Percentiles rank a stretch among this genome's conserved stretches.
Evolutionary conservation across 2,329 filamentous ascomycete genomes (phyloP).

Genomic region (Sporothrix dimorphospora): DNA sequence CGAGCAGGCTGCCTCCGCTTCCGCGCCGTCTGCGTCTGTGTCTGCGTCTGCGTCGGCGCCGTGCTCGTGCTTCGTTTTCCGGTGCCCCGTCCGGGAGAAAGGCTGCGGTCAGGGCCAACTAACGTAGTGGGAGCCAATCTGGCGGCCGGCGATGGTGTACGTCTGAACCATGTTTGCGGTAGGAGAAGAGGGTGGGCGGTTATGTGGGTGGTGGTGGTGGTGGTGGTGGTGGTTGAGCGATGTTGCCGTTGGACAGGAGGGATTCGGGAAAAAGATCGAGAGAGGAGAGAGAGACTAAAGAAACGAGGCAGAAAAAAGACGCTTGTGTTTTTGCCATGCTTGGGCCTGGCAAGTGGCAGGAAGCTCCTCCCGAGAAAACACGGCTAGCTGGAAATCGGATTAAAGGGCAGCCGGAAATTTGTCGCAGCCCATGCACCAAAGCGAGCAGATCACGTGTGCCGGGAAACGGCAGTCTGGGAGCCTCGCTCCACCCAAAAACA

Average conservation of each 20-base stretch:
- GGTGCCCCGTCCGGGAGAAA: neutral
- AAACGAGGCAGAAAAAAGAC: constrained; percentile 28
- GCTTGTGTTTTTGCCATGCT: constrained; percentile 25
- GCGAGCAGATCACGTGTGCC: neutral
- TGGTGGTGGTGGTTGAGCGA: constrained; percentile 1
- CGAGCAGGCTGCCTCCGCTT: neutral
- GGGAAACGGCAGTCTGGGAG: neutral
- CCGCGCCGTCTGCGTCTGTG: neutral
- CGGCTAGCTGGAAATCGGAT: constrained; percentile 18
- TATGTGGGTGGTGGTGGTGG: constrained; percentile 22
- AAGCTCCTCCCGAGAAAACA: constrained; percentile 24
- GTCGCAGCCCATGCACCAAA: constrained; percentile 12
- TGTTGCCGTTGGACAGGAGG: neutral
- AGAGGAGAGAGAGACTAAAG: neutral
- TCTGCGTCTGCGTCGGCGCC: neutral
- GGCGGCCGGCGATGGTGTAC: constrained; percentile 62
- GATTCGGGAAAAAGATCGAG: constrained; percentile 14
- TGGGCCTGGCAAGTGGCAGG: constrained; percentile 7
- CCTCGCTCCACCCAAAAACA: neutral
- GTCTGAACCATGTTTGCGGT: constrained; percentile 48
- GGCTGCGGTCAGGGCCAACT: constrained; percentile 39
- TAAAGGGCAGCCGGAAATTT: constrained; percentile 24
- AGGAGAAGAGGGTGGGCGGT: constrained; percentile 14
- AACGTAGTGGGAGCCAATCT: constrained; percentile 65
- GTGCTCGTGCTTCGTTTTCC: neutral